A percentile compares a stretch with the other conserved stretches of the same genome.
These are phyloP conservation scores for Sclerotinia nivalis DNA, from an alignment of 2,329 filamentous ascomycete species.

Conservation along the genomic window DNA sequence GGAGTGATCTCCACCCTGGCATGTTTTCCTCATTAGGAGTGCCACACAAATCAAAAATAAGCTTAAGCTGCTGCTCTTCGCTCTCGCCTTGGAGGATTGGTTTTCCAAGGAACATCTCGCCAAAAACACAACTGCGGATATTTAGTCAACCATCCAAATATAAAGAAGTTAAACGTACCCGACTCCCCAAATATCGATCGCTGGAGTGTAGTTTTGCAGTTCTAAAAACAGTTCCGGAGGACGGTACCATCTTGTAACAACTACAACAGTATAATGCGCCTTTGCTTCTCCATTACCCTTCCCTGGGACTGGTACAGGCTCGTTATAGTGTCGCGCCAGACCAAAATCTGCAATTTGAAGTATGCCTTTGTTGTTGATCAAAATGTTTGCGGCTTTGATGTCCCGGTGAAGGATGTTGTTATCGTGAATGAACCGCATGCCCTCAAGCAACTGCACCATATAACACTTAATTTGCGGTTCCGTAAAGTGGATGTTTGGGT, in stretches of 20 bases:
- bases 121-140: constrained; percentile 79
- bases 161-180: constrained; percentile 59
- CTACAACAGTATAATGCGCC: constrained; percentile 92
- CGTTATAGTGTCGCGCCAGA: constrained; percentile 89
- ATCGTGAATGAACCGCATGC: constrained; percentile 86
- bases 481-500: constrained; percentile 83
- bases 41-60: constrained; percentile 92
- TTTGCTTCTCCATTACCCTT: constrained; percentile 80
- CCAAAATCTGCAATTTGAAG: constrained; percentile 98
- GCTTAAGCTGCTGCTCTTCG: constrained; percentile 84
- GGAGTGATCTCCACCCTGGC: constrained; percentile 84
- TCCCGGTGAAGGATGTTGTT: constrained; percentile 90
- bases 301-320: constrained; percentile 73
- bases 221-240: constrained; percentile 90
- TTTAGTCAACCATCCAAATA: constrained; percentile 31
- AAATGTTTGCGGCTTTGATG: constrained; percentile 97
- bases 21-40: constrained; percentile 87
- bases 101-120: constrained; percentile 93
- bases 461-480: constrained; percentile 97
- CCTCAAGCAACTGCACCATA: constrained; percentile 88
- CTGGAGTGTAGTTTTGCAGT: constrained; percentile 88
- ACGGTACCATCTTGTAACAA: constrained; percentile 96
- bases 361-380: constrained; percentile 92
- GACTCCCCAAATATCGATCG: constrained; percentile 98
- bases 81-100: constrained; percentile 90